Base-by-base conservation (phyloP, 495 filamentous ascomycete species). In the Bathelium albidoporum region DNA sequence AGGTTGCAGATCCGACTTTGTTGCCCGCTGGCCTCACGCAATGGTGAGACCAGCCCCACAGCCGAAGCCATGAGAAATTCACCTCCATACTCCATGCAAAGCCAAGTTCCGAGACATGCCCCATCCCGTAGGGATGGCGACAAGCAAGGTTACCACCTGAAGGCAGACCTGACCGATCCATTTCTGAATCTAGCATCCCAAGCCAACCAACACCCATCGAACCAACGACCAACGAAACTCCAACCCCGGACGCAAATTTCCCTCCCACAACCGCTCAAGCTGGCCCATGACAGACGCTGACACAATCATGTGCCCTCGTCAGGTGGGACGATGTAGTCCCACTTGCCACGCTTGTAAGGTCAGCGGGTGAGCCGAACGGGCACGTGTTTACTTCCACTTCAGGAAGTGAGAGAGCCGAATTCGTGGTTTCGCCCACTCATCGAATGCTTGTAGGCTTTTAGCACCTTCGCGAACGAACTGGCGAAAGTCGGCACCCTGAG, bases 1-100 rank as follows among this genome's bases (percentile, higher is more conserved):
- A 55, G 49, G 49, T 55, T 55, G 49, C 49, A 55, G 49, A 24
- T 55, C 49, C 49, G 49, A 55, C 49, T 55, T 55, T 29, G 49
- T 55, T 55, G 49, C 49, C 49, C 49, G 49, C 49, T 20, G 24
- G 49, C 49, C 49, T 55, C 49, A 55, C 49, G 24, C 49, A 55
- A 55, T 55, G 24, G 49, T 55, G 49, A 55, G 49, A 20, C 24
- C 49, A 26, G 49, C 20, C 49, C 49, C 49, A 49, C 24, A 55
- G 49, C 49, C 49, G 49, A 55, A 55, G 49, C 49, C 49, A 29
- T 26, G 49, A 49, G 44, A 18, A 49, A 49, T 49, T 20, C 44
- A 49, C 44, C 20, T 18, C 44, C 18, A 55, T 29, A 2, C 49
- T 29, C 49, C 49, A 55, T 55, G 24, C 49, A 55, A 55, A 55